A percentile compares a stretch with the other conserved stretches of the same genome.
Conservation (phyloP, 2,329 filamentous ascomycete species). For the Fusarium chlamydosporum region DNA sequence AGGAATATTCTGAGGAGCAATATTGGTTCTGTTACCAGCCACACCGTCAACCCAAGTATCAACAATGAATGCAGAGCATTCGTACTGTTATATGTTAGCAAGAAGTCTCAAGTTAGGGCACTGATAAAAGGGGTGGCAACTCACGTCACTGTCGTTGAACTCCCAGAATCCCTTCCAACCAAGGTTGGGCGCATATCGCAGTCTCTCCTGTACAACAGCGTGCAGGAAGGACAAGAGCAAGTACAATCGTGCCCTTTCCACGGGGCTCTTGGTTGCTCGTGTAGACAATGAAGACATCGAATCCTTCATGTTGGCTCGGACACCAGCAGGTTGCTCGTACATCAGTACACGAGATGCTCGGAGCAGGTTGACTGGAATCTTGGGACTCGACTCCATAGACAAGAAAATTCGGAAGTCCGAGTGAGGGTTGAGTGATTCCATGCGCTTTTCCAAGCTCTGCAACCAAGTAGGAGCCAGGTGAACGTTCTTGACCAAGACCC, state of each 20-base stretch:
- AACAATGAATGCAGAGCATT: slow-evolving; percentile 96
- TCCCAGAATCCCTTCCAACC: slow-evolving; percentile 99
- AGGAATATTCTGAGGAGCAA: slow-evolving; percentile 92
- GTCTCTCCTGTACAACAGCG: slow-evolving; percentile 92
- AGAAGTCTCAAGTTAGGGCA: not conserved
- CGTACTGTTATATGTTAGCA: slow-evolving; percentile 72
- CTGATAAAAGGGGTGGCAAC: slow-evolving; percentile 56
- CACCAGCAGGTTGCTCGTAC: slow-evolving; percentile 97
- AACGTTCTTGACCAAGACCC: slow-evolving; percentile 99
- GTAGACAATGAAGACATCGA: slow-evolving; percentile 87
- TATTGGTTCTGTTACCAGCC: slow-evolving; percentile 88
- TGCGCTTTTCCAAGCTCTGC: slow-evolving; percentile 95
- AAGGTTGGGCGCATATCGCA: slow-evolving; percentile 92
- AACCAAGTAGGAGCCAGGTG: slow-evolving; percentile 96
- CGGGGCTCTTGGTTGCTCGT: slow-evolving; percentile 82
- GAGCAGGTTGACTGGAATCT: slow-evolving; percentile 96
- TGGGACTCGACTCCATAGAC: slow-evolving; percentile 96
- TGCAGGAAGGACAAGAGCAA: slow-evolving; percentile 94
- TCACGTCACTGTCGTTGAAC: slow-evolving; percentile 98
- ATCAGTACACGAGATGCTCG: slow-evolving; percentile 94
- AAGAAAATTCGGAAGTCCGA: slow-evolving; percentile 94
- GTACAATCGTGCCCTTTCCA: slow-evolving; percentile 92
- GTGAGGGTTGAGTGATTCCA: slow-evolving; percentile 95
- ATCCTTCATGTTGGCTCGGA: slow-evolving; percentile 98
- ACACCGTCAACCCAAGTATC: slow-evolving; percentile 92